A percentile compares a stretch with the other conserved stretches of the same genome.
Conservation (phyloP, 306 rosid species). For the Oxytropis ochrocephala region DNA sequence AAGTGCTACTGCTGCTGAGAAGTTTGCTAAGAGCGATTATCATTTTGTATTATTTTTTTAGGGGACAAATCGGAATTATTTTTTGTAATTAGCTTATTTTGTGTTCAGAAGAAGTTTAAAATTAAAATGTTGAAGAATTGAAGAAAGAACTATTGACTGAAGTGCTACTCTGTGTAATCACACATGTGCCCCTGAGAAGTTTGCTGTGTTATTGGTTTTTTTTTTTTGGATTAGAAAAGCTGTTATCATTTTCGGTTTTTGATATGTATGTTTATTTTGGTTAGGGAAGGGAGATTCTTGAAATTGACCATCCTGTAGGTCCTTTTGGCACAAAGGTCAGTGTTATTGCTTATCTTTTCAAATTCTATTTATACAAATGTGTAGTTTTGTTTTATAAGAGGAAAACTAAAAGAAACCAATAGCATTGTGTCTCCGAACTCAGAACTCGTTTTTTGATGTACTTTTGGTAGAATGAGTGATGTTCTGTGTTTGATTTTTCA, state of each 20-base stretch:
- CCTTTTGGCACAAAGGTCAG: conserved; percentile 90
- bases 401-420: neutral
- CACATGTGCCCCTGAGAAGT: neutral
- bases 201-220: neutral
- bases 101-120: neutral
- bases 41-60: neutral
- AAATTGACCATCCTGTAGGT: conserved; percentile 61
- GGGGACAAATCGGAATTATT: too few species aligned
- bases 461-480: neutral
- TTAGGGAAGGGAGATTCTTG: conserved; percentile 63
- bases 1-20: neutral
- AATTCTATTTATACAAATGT: neutral
- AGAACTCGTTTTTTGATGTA: neutral
- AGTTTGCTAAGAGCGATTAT: neutral
- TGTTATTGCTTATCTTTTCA: neutral
- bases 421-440: conserved; percentile 2
- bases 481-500: neutral
- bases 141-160: neutral
- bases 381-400: neutral
- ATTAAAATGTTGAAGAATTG: neutral
- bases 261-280: neutral
- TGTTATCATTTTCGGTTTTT: neutral
- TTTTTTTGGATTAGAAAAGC: neutral
- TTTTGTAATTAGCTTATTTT: neutral
- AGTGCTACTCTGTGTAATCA: neutral